Base-by-base conservation (phyloP, 2,329 filamentous ascomycete genomes). In the Pestalotiopsis fici region DNA sequence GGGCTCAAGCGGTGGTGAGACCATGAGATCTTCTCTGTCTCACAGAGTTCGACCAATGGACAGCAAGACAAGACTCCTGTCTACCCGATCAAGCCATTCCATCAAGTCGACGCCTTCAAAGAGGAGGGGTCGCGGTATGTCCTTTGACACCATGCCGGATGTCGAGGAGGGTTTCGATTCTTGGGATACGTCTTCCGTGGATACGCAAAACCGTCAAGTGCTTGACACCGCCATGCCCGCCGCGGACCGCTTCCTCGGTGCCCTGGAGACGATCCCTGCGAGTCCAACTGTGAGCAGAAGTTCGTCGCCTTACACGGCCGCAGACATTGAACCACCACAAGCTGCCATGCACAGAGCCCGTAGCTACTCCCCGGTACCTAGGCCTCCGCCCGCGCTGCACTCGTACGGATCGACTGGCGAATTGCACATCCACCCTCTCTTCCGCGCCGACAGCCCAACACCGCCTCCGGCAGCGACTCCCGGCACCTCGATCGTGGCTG, bases 361-460 rank as follows among this genome's bases (percentile, higher is more conserved):
- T 67, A 88, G 86, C 74, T 85, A 82, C 74, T 88, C 85, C 71
- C 83, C 86, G 4, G 69, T 74, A 73, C 78, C 78, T 12, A 74
- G 73, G 37, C 73, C 74, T 7, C 77, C 77, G 23, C 77, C 70
- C 69, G 74, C 69, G 59, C 74, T 80, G 70, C 81, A 77, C 18
- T 78, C 78, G 63, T 76, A 81, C 31, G 66, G 72, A 2, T 79
- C 72, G 3, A 81, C 74, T 62, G 85, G 84, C 73, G 91, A 94
- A 76, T 84, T 89, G 3, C 88, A 94, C 74, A 94, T 94, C 59
- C 92, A 95, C 76, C 92, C 92, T 9, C 84, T 95, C 3, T 94
- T 95, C 81, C 86, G 92, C 68, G 90, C 90, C 5, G 91, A 93
- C 74, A 92, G 89, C 54, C 90, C 90, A 0, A 86, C 83, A 1